phyloP scores from a whole-genome alignment of 164 flowering plant species.

The Cinnamomum micranthum region DNA sequence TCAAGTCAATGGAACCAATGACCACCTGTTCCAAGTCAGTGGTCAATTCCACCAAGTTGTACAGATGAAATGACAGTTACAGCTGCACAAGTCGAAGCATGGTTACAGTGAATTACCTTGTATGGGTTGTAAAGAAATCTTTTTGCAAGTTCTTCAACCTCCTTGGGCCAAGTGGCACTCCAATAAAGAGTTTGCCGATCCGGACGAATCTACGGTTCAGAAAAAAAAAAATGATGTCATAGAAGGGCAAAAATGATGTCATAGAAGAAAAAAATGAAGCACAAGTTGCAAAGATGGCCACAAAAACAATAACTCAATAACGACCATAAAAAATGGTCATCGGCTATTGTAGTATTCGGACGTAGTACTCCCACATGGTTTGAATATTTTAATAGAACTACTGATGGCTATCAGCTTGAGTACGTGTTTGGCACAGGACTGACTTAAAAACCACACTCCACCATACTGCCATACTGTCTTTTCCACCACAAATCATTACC shows the following conservation, averaged over 20 bases:
- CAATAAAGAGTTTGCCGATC: conserved; percentile 96
- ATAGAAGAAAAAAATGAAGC: background rate
- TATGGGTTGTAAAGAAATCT: conserved; percentile 79
- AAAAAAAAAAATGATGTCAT: background rate
- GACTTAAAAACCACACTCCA: background rate
- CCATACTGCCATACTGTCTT: background rate
- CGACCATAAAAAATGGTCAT: background rate
- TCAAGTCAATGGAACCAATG: conserved; percentile 90
- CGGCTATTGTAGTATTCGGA: background rate
- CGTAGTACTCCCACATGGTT: too few species aligned
- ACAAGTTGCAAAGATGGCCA: background rate
- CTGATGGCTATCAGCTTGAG: too few species aligned
- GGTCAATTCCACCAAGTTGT: background rate
- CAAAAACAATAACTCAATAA: too few species aligned
- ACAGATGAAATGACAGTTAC: background rate
- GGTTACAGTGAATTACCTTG: conserved; percentile 44
- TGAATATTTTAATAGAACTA: too few species aligned
- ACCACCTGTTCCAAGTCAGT: conserved; percentile 48
- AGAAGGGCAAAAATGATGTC: background rate
- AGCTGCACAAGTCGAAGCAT: background rate
- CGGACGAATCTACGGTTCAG: conserved; percentile 76
- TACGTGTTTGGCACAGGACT: too few species aligned
- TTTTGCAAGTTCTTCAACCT: conserved; percentile 84
- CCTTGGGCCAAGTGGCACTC: conserved; percentile 99
- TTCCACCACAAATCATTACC: background rate